A percentile compares a stretch with the other conserved stretches of the same genome.
Evolutionary conservation across 225 moss, liverwort and hornwort genomes (phyloP).

Genomic region (Polytrichum formosum): DNA sequence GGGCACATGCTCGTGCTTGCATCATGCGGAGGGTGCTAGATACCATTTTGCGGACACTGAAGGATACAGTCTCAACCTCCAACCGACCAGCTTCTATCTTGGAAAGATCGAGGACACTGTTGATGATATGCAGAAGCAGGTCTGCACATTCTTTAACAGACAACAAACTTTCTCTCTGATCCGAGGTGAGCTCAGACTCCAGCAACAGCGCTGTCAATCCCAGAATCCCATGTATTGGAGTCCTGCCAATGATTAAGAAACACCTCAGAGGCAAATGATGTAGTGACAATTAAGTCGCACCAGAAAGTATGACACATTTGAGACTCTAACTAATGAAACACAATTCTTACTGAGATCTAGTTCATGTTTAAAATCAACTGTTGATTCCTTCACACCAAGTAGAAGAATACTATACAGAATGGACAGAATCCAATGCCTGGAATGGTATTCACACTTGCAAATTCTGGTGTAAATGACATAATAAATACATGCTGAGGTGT

Average conservation of each 20-base stretch:
- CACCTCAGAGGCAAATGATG: too few species aligned
- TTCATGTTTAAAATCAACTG: too few species aligned
- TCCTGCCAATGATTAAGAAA: conserved; percentile 34
- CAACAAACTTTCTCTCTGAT: conserved; percentile 74
- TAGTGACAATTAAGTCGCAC: too few species aligned
- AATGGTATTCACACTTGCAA: too few species aligned
- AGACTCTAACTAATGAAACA: too few species aligned
- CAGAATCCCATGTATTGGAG: conserved; percentile 92
- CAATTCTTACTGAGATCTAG: too few species aligned
- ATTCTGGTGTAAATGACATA: too few species aligned
- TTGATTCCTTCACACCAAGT: too few species aligned
- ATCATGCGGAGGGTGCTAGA: conserved; percentile 87
- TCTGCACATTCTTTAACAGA: conserved; percentile 92
- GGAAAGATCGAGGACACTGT: conserved; percentile 82
- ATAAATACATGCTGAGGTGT: too few species aligned
- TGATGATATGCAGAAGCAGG: conserved; percentile 87
- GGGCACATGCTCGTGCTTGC: conserved; percentile 67
- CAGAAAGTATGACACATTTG: too few species aligned
- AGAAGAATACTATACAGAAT: too few species aligned
- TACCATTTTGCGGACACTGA: conserved; percentile 72
- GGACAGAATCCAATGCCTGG: too few species aligned
- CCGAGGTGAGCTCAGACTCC: conserved; percentile 68
- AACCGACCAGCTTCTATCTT: conserved; percentile 94
- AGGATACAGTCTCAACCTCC: conserved; percentile 76
- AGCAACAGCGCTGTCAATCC: conserved; percentile 81